Evolutionary conservation across 345 rosid species (phyloP).

Genomic region (Eucalyptus cladocalyx): DNA sequence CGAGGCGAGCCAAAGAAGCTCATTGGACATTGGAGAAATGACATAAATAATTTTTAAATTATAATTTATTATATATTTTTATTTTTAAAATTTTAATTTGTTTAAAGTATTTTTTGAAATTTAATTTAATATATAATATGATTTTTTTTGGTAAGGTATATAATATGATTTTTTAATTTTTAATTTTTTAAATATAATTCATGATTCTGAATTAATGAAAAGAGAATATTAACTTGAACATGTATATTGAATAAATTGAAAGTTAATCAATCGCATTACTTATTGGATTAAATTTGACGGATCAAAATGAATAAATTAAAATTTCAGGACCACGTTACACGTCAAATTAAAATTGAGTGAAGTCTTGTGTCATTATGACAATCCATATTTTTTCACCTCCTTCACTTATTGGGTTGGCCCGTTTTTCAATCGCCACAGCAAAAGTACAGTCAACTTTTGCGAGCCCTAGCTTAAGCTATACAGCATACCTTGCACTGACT

Average conservation of each 20-base stretch:
- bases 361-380: neutral
- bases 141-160: too few species aligned
- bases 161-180: too few species aligned
- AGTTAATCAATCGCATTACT: rapidly evolving
- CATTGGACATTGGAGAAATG: neutral
- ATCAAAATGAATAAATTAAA: neutral
- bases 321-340: neutral
- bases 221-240: neutral
- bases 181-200: neutral
- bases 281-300: rapidly evolving
- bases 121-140: neutral
- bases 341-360: too few species aligned
- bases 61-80: neutral
- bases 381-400: neutral
- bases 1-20: neutral
- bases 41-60: neutral
- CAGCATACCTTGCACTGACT: neutral
- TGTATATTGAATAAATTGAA: neutral
- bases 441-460: neutral
- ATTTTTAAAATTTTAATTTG: too few species aligned
- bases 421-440: neutral
- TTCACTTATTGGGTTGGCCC: neutral
- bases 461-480: neutral
- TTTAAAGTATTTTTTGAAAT: neutral
- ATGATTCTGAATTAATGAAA: neutral